Evolutionary conservation across 2,329 filamentous ascomycete genomes (phyloP).

Genomic region (Apiospora malaysiana): DNA sequence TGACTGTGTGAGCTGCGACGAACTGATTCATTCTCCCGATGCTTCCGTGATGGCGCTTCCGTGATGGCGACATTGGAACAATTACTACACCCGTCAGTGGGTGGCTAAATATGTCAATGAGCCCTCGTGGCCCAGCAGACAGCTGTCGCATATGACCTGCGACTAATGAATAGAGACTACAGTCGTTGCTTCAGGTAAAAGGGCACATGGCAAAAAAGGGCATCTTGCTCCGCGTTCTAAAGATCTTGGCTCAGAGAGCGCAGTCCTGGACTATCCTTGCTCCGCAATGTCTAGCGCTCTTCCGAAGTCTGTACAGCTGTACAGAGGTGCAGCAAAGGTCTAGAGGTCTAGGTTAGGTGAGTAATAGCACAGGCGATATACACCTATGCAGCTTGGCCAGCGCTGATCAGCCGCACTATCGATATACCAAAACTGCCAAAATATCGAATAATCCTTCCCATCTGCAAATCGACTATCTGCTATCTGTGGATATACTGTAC

Average conservation of each 20-base stretch:
- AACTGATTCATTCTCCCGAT: background rate
- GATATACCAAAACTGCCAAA: background rate
- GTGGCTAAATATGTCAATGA: background rate
- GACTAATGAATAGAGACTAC: background rate
- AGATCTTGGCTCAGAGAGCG: constrained; percentile 7
- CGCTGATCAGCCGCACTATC: constrained; percentile 10
- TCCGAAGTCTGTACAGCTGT: background rate
- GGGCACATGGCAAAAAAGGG: background rate
- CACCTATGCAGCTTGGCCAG: background rate
- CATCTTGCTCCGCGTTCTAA: background rate
- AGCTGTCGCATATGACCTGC: constrained; percentile 3
- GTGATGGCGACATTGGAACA: background rate
- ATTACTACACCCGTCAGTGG: background rate
- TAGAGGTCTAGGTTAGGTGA: no score
- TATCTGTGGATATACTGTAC: background rate
- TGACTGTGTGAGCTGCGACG: background rate
- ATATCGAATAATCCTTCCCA: background rate
- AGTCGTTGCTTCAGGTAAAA: constrained; percentile 17
- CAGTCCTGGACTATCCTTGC: background rate
- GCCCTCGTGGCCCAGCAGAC: background rate
- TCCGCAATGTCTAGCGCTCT: constrained; percentile 2
- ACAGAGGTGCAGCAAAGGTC: background rate
- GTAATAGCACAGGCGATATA: constrained; percentile 10
- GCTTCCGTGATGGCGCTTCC: background rate
- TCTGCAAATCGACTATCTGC: background rate